Evolutionary conservation across 1,284 basidiomycete species (phyloP), one percentile per base, ranked within the genome.

Genomic region (Lentinula novae-zelandiae): DNA sequence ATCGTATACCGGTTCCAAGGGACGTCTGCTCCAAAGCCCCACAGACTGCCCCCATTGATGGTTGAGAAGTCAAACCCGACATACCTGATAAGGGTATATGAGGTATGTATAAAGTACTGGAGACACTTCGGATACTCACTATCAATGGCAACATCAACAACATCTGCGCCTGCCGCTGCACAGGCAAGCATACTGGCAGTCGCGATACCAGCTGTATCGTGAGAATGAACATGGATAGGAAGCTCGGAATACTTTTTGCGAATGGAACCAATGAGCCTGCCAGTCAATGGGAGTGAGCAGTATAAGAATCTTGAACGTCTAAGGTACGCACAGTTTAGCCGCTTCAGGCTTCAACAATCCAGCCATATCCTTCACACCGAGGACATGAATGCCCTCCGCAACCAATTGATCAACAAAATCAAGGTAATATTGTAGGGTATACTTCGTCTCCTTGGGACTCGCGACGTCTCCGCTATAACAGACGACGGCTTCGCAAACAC

Each of bases 351-450:
- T 99, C 69, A 99, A 82, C 57, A 99, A 77, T 74, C 97, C 97
- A 65, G 97, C 97, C 97, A 99, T 99, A 73, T 99, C 97, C 82
- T 99, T 99, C 78, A 99, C 93, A 75, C 95, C 93, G 63, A 99
- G 85, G 60, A 99, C 90, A 76, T 99, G 97, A 69, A 99, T 95
- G 53, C 97, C 97, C 73, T 97, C 95, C 60, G 86, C 81, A 65
- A 99, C 95, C 59, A 99, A 89, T 77, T 98, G 83, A 68, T 96
- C 89, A 64, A 97, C 87, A 73, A 99, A 95, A 80, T 97, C 89
- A 68, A 99, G 85, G 79, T 99, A 99, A 82, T 99, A 99, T 72
- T 98, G 80, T 58, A 99, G 82, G 31, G 96, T 98, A 80, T 99
- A 99, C 80, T 99, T 99, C 68, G 85, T 95, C 80, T 96, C 95